phyloP scores from a whole-genome alignment of 441 rosid species.

The Bocquillonia castaneifolia region DNA sequence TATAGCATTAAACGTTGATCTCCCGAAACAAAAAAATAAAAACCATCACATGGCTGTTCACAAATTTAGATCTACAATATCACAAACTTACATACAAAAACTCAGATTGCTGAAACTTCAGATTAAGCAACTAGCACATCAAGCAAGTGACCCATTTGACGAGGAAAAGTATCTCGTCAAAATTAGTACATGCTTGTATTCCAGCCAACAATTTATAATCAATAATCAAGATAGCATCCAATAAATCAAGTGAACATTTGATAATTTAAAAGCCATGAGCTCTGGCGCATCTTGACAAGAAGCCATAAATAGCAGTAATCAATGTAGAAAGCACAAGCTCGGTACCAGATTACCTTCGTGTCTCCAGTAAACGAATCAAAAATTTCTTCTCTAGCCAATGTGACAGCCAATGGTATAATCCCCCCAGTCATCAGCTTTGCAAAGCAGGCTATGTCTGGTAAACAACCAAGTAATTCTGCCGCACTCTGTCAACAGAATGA shows the following conservation, averaged over 20 bases:
- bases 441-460: constrained; percentile 90
- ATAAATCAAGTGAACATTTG: not conserved
- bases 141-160: not conserved
- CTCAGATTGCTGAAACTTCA: constrained; percentile 12
- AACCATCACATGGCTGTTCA: not conserved
- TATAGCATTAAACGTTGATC: not conserved
- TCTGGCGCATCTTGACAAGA: not conserved
- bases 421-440: constrained; percentile 94
- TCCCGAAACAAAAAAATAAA: not conserved
- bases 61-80: not conserved
- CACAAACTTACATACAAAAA: constrained; percentile 1
- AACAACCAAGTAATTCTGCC: constrained; percentile 65
- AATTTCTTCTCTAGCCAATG: constrained; percentile 65
- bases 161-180: not conserved
- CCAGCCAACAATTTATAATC: not conserved
- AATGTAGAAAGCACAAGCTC: not conserved
- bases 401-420: constrained; percentile 80
- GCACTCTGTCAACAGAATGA: constrained; percentile 49
- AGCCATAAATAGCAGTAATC: not conserved
- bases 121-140: not conserved
- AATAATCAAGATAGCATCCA: not conserved
- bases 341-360: constrained; percentile 51
- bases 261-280: not conserved
- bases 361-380: constrained; percentile 78
- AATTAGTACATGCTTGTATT: not conserved